Evolutionary conservation across 106 monocot species (phyloP).

Genomic region (Ottelia alismoides): DNA sequence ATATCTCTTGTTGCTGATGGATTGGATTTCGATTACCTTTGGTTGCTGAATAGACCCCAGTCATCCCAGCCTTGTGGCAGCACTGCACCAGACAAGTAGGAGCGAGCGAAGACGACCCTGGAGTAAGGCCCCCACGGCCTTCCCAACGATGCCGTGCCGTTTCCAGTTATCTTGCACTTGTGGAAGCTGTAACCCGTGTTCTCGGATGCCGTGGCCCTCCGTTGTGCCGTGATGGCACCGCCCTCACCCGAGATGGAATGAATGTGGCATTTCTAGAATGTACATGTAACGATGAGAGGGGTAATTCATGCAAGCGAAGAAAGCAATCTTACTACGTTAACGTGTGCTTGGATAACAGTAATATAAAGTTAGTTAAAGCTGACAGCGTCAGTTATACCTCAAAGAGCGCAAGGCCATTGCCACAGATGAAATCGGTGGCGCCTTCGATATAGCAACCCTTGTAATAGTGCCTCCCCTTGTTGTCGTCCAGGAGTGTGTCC

Average conservation of each 20-base stretch:
- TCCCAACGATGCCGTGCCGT: constrained; percentile 17
- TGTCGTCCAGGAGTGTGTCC: constrained; percentile 34
- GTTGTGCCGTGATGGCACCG: constrained; percentile 44
- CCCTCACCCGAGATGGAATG: constrained; percentile 23
- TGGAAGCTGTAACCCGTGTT: constrained; percentile 37
- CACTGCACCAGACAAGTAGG: constrained; percentile 27
- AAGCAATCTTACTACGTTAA: too few relatives aligned
- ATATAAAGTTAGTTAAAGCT: too few relatives aligned
- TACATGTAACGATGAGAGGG: neutral
- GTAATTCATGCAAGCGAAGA: too few relatives aligned
- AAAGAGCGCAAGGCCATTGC: constrained; percentile 29
- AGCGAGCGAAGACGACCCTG: constrained; percentile 30
- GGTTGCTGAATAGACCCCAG: constrained; percentile 19
- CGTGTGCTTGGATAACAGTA: too few relatives aligned
- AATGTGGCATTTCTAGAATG: constrained; percentile 30
- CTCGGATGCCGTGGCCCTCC: constrained; percentile 11
- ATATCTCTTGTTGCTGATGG: too few relatives aligned
- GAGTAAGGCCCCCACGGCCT: constrained; percentile 41
- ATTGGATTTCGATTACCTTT: constrained; percentile 11
- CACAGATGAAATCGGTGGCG: constrained; percentile 6
- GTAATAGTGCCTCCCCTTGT: neutral
- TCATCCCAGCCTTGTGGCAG: constrained; percentile 41
- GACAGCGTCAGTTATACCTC: constrained; percentile 8
- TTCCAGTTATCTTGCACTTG: constrained; percentile 29
- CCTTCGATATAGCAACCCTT: too few relatives aligned